Conservation (phyloP, 352 stramenopile species). For the Phytophthora nicotianae region DNA sequence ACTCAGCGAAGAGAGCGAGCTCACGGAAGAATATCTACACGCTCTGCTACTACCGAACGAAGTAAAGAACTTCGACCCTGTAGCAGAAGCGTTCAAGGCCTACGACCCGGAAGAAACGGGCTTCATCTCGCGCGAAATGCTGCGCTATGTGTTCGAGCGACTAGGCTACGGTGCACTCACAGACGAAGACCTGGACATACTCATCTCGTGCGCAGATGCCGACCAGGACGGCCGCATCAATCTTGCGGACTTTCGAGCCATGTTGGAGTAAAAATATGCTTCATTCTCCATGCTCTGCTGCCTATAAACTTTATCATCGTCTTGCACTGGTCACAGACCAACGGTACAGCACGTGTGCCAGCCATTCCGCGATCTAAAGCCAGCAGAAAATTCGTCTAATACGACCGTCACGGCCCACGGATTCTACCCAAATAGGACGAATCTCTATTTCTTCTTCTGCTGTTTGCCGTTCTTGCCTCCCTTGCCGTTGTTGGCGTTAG, state of each 20-base stretch:
- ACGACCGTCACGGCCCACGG: background rate
- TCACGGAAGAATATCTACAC: conserved; percentile 77
- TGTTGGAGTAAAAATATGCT: conserved; percentile 54
- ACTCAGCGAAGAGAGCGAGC: conserved; percentile 83
- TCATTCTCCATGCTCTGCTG: conserved; percentile 20
- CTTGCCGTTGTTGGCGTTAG: conserved; percentile 21
- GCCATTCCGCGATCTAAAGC: conserved; percentile 2
- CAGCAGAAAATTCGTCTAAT: conserved; percentile 12
- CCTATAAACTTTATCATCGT: conserved; percentile 14
- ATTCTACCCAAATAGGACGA: background rate
- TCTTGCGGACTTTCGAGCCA: conserved; percentile 81
- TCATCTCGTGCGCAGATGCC: conserved; percentile 86
- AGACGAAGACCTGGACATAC: conserved; percentile 83
- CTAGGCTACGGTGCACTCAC: conserved; percentile 81
- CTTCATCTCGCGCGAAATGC: conserved; percentile 80
- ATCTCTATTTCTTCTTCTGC: conserved; percentile 37
- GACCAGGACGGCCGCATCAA: conserved; percentile 85
- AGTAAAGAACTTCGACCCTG: conserved; percentile 90
- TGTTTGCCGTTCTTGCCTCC: conserved; percentile 47
- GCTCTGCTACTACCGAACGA: conserved; percentile 88
- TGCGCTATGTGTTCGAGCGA: conserved; percentile 83
- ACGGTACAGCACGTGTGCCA: background rate
- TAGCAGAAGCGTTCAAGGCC: conserved; percentile 88
- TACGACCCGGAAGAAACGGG: conserved; percentile 91
- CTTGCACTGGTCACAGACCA: background rate